Evolutionary conservation across 805 yeast species (phyloP), one percentile per base, ranked within the genome.

Genomic region (Sugiyamaella marilandica): DNA sequence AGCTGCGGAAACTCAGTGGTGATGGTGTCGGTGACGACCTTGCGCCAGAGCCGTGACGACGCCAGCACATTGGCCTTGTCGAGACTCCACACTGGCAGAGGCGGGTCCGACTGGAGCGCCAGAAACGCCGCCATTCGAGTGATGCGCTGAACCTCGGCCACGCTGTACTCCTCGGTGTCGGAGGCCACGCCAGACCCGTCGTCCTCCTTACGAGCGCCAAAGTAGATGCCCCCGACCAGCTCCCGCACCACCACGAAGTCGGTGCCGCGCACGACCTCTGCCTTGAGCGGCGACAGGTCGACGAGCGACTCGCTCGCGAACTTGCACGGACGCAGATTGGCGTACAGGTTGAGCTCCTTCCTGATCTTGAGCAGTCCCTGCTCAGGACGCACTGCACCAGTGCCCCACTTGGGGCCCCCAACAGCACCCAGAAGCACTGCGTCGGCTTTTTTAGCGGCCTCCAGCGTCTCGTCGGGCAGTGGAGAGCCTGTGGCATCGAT

Each of bases 321-420:
- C 73, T 84, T 87, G 73, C 98, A 92, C 46, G 99, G 99, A 71
- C 99, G 85, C 71, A 94, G 80, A 72, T 94, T 94, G 54, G 99
- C 99, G 70, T 94, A 94, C 61, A 94, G 76, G 69, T 85, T 87
- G 67, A 94, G 80, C 70, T 90, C 98, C 71, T 94, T 94, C 73
- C 99, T 83, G 70, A 94, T 92, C 74, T 91, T 81, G 59, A 94
- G 79, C 61, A 94, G 79, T 55, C 99, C 99, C 73, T 89, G 98
- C 71, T 94, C 99, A 49, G 99, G 99, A 74, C 99, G 84, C 45
- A 92, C 98, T 10, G 78, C 66, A 48, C 97, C 97, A 26, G 97
- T 87, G 35, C 98, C 98, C 99, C 99, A 94, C 74, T 94, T 94
- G 56, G 99, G 99, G 33, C 99, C 99, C 58, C 99, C 99, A 33